Evolutionary conservation across 176 grass and related monocot genomes (phyloP), one percentile per base, ranked within the genome.

Genomic region (Eragrostis nindensis): DNA sequence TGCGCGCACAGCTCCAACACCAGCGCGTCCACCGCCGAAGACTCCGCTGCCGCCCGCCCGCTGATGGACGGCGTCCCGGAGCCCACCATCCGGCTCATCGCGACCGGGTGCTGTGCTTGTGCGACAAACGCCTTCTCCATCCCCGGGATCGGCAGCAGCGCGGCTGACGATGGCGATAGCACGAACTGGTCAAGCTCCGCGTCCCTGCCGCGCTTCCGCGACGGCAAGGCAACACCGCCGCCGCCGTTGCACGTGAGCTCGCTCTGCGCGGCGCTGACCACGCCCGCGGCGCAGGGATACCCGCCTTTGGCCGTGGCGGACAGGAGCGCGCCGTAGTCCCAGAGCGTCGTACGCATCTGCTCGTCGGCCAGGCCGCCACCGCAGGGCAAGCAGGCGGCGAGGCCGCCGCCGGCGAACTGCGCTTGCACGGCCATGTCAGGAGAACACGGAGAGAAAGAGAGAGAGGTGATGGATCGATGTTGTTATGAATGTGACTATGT

Each of bases 381-480:
- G 32, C 1, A 36, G 4, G 50, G 3, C 48, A 54, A 5, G 70
- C n/a, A 83, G 57, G 53, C 83, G 11, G 53, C 59, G 3, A 82
- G 63, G 26, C 83, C 62, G 11, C n/a, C n/a, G n/a, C 77, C n/a
- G n/a, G n/a, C 64, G 30, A 79, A 78, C 47, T 82, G 91, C 66
- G 91, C 87, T 30, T 90, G 84, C 45, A 93, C 85, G 12, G 91
- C 91, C 91, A 93, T 93, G n/a, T 22, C 57, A 5, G 9, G 15
- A 61, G 4, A 36, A 13, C 4, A 16, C 10, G 43, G 7, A 21
- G 18, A 9, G 32, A 21, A 26, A 3, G 57, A 11, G 63, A 19
- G 11, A 13, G 25, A 29, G 57, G 36, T 3, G 64, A 41, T n/a
- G 38, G 10, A 19, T 10, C 5, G 4, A 7, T 2, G 29, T 3